Percentiles rank a stretch among this genome's conserved stretches.
phyloP scores from a whole-genome alignment of 306 rosid species.

The Clitoria ternatea region DNA sequence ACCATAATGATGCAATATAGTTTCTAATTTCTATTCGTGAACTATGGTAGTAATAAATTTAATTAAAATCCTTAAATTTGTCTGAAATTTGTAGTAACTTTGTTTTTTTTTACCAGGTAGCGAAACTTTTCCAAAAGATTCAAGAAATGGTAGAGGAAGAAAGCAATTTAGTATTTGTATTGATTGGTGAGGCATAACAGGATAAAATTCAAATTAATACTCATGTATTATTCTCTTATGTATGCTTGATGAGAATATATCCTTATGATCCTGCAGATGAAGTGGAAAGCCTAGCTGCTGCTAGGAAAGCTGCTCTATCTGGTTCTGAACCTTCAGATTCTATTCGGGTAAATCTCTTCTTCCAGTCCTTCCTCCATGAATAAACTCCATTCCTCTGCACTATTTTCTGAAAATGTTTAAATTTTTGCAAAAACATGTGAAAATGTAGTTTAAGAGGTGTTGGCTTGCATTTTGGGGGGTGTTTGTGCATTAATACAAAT shows the following conservation, averaged over 20 bases:
- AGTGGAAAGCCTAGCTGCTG: conserved; percentile 98
- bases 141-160: conserved; percentile 87
- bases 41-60: no score
- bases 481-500: background rate
- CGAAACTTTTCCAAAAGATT: conserved; percentile 88
- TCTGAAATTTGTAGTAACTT: no score
- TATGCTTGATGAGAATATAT: conserved; percentile 16
- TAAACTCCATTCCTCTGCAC: background rate
- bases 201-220: conserved; percentile 20
- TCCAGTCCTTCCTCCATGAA: conserved; percentile 6
- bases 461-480: background rate
- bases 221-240: conserved; percentile 22
- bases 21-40: background rate
- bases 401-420: background rate
- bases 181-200: conserved; percentile 75
- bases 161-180: conserved; percentile 95
- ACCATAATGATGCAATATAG: background rate
- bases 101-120: conserved; percentile 55
- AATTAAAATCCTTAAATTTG: no score
- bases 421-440: background rate
- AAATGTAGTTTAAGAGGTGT: conserved; percentile 1
- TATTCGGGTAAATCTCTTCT: conserved; percentile 66
- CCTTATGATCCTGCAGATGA: conserved; percentile 64
- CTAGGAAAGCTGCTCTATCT: conserved; percentile 93
- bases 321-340: conserved; percentile 99